phyloP scores from a whole-genome alignment of 2,329 filamentous ascomycete genomes.

The Fusarium scirpi region DNA sequence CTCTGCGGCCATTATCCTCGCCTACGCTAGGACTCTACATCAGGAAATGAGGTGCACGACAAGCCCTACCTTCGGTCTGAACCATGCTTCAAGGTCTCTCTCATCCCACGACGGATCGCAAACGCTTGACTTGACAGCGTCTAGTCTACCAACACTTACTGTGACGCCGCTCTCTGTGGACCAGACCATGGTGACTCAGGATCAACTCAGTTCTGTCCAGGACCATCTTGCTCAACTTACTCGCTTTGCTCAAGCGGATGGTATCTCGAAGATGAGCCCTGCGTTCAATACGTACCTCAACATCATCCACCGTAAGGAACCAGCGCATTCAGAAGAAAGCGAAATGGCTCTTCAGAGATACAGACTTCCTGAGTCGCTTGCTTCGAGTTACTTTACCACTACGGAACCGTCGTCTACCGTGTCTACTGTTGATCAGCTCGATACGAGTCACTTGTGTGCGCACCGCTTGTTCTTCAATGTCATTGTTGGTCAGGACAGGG shows the following conservation, averaged over 20 bases:
- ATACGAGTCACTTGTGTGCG: neutral
- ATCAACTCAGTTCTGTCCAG: neutral
- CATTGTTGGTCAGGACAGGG: neutral
- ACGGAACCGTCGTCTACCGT: neutral
- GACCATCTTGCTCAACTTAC: slow-evolving; percentile 19
- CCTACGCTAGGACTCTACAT: slow-evolving; percentile 2
- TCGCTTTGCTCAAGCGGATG: slow-evolving; percentile 7
- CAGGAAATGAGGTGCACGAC: neutral
- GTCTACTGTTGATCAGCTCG: slow-evolving; percentile 3
- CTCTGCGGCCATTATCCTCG: neutral
- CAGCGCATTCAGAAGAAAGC: accelerated
- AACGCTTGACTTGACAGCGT: slow-evolving; percentile 13
- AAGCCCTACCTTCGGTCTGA: slow-evolving; percentile 15
- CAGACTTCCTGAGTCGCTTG: slow-evolving; percentile 14
- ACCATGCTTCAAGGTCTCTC: slow-evolving; percentile 25
- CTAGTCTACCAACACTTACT: slow-evolving; percentile 11
- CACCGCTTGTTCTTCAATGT: slow-evolving; percentile 13
- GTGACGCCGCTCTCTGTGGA: slow-evolving; percentile 4
- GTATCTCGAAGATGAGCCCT: neutral
- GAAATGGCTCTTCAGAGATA: neutral
- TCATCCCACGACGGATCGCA: neutral
- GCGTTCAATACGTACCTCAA: slow-evolving; percentile 24
- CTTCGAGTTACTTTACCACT: slow-evolving; percentile 16
- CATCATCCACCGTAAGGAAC: neutral
- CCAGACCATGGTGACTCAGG: neutral